Evolutionary conservation across 164 flowering plant genomes (phyloP).

Genomic region (Vitis rotundifolia): DNA sequence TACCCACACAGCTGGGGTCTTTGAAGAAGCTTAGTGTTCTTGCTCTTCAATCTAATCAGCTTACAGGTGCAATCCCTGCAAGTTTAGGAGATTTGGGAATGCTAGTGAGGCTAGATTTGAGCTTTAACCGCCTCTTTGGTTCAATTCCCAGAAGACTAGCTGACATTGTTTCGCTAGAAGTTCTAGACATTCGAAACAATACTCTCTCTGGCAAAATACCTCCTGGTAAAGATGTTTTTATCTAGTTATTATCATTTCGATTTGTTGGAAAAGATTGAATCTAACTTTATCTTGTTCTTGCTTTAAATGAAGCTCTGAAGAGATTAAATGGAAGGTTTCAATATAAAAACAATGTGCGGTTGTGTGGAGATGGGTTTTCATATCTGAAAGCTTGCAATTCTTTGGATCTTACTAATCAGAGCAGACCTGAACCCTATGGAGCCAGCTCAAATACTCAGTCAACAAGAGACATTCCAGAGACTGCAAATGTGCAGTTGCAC

Average conservation of each 20-base stretch:
- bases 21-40: conserved; percentile 54
- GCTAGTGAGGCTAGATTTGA: conserved; percentile 51
- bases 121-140: conserved; percentile 61
- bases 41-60: conserved; percentile 54
- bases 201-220: conserved; percentile 66
- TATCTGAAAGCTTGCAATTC: conserved; percentile 37
- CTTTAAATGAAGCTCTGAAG: conserved; percentile 49
- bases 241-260: background rate
- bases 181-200: conserved; percentile 53
- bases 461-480: conserved; percentile 44
- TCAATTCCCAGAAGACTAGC: conserved; percentile 55
- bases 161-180: conserved; percentile 46
- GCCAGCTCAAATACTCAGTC: conserved; percentile 22
- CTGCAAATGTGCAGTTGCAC: conserved; percentile 43
- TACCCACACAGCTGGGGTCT: conserved; percentile 55
- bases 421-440: conserved; percentile 41
- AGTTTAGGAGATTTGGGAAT: conserved; percentile 46
- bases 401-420: conserved; percentile 17
- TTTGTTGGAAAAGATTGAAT: background rate
- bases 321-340: conserved; percentile 47
- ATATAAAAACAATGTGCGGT: conserved; percentile 42
- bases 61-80: conserved; percentile 65
- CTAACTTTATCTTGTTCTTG: background rate
- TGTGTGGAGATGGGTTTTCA: conserved; percentile 53
- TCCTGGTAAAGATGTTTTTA: conserved; percentile 33